Evolutionary conservation across 768 basidiomycete genomes (phyloP).

Genomic region (Suillus alpinus): DNA sequence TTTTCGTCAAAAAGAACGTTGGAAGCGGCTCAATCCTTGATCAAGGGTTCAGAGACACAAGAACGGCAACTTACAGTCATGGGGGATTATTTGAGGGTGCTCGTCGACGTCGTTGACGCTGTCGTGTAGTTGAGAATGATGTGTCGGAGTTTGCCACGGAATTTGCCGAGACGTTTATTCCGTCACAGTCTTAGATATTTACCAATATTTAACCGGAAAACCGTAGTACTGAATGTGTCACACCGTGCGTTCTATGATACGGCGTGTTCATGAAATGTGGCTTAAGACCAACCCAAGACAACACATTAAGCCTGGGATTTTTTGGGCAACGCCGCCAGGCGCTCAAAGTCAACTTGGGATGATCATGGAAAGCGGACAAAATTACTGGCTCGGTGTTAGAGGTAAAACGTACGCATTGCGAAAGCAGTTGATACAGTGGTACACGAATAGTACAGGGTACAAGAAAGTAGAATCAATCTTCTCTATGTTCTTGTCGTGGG

Average conservation of each 20-base stretch:
- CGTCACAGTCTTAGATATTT: no score
- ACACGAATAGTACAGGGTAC: neutral
- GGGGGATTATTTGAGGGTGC: neutral
- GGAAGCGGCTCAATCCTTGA: neutral
- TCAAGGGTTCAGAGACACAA: neutral
- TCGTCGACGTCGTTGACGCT: neutral
- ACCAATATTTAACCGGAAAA: no score
- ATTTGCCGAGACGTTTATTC: neutral
- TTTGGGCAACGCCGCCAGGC: neutral
- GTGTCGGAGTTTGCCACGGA: neutral
- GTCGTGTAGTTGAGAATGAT: neutral
- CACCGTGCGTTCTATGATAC: no score
- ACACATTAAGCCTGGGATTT: neutral
- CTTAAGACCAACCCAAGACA: no score
- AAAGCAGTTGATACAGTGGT: neutral
- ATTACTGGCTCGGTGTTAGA: neutral
- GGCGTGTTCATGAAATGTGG: neutral
- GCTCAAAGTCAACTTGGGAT: neutral
- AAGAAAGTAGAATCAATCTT: constrained; percentile 12
- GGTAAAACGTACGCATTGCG: neutral
- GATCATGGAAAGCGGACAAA: neutral
- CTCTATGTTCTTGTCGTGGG: constrained; percentile 21
- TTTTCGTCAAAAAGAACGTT: neutral
- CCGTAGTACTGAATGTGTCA: neutral
- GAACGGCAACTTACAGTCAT: constrained; percentile 1